These are phyloP conservation scores for Odontarrhena argentea DNA, from an alignment of 345 rosid species.

Conservation along the genomic window DNA sequence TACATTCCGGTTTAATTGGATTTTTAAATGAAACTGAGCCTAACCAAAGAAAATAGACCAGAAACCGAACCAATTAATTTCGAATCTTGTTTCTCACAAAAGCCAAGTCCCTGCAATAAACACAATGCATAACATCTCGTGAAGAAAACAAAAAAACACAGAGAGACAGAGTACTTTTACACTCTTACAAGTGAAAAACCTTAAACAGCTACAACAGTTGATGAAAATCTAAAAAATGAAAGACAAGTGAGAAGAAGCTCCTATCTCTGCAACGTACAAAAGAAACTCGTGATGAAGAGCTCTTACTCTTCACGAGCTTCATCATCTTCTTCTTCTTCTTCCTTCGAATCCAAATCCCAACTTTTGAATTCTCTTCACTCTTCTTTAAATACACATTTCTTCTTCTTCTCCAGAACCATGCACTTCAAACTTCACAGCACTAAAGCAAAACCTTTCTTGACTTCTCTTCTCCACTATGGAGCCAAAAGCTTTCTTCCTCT, in stretches of 20 bases:
- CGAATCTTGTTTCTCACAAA: conserved; percentile 16
- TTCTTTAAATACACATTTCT: conserved; percentile 61
- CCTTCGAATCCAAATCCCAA: conserved; percentile 36
- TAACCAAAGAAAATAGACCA: neutral
- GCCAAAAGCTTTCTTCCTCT: conserved; percentile 35
- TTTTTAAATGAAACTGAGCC: neutral
- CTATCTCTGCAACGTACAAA: conserved; percentile 51
- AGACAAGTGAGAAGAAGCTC: conserved; percentile 36
- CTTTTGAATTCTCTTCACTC: conserved; percentile 48
- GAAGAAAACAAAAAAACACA: conserved; percentile 43
- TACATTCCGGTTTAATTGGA: neutral
- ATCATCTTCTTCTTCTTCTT: conserved; percentile 51
- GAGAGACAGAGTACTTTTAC: conserved; percentile 13
- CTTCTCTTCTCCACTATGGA: conserved; percentile 47
- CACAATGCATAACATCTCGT: conserved; percentile 60
- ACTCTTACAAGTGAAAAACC: conserved; percentile 36
- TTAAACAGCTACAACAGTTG: conserved; percentile 22
- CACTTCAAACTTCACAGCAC: conserved; percentile 35
- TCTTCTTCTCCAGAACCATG: conserved; percentile 46
- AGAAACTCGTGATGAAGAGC: conserved; percentile 97
- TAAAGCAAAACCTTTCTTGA: conserved; percentile 15
- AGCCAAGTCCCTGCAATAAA: conserved; percentile 46
- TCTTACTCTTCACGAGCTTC: conserved; percentile 92
- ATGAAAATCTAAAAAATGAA: conserved; percentile 31
- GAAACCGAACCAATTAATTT: conserved; percentile 18